Conservation (phyloP, 2,329 filamentous ascomycete genomes). For the Exophiala mesophila region DNA sequence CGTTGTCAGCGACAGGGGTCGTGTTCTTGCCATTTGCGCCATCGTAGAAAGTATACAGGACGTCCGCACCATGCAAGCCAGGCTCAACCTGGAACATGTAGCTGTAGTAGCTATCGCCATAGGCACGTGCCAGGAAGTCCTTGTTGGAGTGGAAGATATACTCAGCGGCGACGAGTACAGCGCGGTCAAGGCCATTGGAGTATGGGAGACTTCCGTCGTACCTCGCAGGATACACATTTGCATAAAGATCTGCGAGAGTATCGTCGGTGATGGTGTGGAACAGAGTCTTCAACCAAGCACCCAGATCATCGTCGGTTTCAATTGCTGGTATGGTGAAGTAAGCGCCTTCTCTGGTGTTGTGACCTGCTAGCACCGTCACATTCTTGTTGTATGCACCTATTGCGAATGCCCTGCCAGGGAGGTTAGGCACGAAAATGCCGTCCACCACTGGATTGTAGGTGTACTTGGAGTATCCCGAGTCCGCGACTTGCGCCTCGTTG, state of each 20-base stretch:
- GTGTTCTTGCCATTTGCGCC: slow-evolving; percentile 30
- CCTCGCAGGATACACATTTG: slow-evolving; percentile 48
- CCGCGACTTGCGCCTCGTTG: slow-evolving; percentile 39
- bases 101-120: slow-evolving; percentile 45
- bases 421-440: slow-evolving; percentile 43
- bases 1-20: slow-evolving; percentile 28
- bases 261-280: slow-evolving; percentile 27
- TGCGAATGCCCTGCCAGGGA: slow-evolving; percentile 41
- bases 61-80: slow-evolving; percentile 49
- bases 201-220: slow-evolving; percentile 47
- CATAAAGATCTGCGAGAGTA: slow-evolving; percentile 40
- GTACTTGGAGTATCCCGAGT: slow-evolving; percentile 38
- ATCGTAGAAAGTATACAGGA: slow-evolving; percentile 50
- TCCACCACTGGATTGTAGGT: slow-evolving; percentile 45
- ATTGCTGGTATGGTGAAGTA: slow-evolving; percentile 36
- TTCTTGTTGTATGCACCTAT: slow-evolving; percentile 41
- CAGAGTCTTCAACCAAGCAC: slow-evolving; percentile 18
- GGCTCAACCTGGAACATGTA: slow-evolving; percentile 52
- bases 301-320: slow-evolving; percentile 24
- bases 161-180: slow-evolving; percentile 40
- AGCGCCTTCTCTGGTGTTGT: slow-evolving; percentile 42
- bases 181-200: slow-evolving; percentile 41
- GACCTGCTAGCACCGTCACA: slow-evolving; percentile 42
- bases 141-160: slow-evolving; percentile 49
- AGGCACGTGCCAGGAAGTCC: slow-evolving; percentile 47